These are phyloP conservation scores for Thermoascus crustaceus DNA, from an alignment of 2,329 filamentous ascomycete genomes.

Conservation along the genomic window DNA sequence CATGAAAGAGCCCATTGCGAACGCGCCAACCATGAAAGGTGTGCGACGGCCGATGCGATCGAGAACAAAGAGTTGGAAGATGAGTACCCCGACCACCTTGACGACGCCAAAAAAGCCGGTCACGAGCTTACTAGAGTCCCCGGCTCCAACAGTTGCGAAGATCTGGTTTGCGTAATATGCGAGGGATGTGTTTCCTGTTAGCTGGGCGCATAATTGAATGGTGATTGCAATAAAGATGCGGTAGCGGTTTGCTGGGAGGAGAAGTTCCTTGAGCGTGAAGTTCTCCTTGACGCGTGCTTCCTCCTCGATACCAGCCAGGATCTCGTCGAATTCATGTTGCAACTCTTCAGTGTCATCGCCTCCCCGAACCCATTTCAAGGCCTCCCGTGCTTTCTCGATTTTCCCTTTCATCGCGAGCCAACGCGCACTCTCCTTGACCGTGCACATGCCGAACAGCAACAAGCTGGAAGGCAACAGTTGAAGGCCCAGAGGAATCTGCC, in stretches of 20 bases:
- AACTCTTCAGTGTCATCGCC: conserved; percentile 32
- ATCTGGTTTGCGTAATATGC: conserved; percentile 48
- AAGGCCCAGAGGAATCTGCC: conserved; percentile 42
- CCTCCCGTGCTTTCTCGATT: conserved; percentile 40
- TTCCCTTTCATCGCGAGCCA: conserved; percentile 42
- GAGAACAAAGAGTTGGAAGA: conserved; percentile 43
- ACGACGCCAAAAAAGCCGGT: conserved; percentile 48
- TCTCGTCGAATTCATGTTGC: conserved; percentile 28
- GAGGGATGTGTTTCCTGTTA: conserved; percentile 45
- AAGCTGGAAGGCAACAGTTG: conserved; percentile 43
- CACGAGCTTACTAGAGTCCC: conserved; percentile 40
- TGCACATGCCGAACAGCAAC: conserved; percentile 42
- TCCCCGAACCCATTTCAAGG: conserved; percentile 46
- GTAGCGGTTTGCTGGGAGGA: conserved; percentile 41
- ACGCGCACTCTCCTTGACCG: conserved; percentile 41
- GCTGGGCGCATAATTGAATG: conserved; percentile 43
- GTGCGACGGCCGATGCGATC: conserved; percentile 43
- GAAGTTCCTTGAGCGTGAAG: conserved; percentile 40
- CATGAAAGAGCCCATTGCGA: conserved; percentile 47
- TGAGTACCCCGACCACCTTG: conserved; percentile 42
- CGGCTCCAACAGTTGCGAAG: conserved; percentile 43
- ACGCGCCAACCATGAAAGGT: conserved; percentile 42
- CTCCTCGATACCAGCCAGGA: conserved; percentile 39
- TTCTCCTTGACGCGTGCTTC: conserved; percentile 40
- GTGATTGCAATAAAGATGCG: conserved; percentile 43